These are phyloP conservation scores for Picochlorum sp. DNA, from an alignment of 139 green algal genomes.

Conservation along the genomic window DNA sequence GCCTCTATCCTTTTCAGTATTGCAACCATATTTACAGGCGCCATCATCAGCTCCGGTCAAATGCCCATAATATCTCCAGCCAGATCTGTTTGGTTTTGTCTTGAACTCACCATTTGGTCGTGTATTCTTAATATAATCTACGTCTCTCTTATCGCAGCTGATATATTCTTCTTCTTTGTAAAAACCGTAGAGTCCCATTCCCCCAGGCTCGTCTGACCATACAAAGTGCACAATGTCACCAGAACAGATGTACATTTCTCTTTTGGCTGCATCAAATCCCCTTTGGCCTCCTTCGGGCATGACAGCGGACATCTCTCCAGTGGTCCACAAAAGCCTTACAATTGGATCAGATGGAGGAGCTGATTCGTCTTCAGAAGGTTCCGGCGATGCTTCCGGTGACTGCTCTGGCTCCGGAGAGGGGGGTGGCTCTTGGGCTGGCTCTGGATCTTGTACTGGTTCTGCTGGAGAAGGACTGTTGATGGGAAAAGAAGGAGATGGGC, in stretches of 20 bases:
- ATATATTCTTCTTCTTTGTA: background rate
- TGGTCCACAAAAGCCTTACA: too few relatives aligned
- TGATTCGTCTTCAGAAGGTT: too few relatives aligned
- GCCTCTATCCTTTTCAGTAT: background rate
- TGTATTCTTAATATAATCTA: background rate
- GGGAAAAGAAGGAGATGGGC: too few relatives aligned
- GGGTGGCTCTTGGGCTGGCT: too few relatives aligned
- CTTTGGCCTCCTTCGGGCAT: too few relatives aligned
- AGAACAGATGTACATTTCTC: background rate
- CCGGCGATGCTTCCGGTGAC: too few relatives aligned
- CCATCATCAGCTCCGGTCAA: background rate
- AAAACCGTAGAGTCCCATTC: background rate
- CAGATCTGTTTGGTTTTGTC: constrained; percentile 1
- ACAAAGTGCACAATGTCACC: background rate
- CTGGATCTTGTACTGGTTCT: too few relatives aligned
- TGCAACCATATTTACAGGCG: background rate
- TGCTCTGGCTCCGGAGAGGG: too few relatives aligned
- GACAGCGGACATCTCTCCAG: too few relatives aligned
- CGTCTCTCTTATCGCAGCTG: background rate
- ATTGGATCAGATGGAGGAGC: too few relatives aligned
- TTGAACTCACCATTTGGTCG: background rate
- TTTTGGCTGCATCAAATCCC: too few relatives aligned
- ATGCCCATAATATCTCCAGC: background rate
- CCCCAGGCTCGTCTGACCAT: background rate
- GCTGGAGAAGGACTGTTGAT: too few relatives aligned